Evolutionary conservation across 2,329 filamentous ascomycete genomes (phyloP).

Genomic region (Aspergillus eucalypticola): DNA sequence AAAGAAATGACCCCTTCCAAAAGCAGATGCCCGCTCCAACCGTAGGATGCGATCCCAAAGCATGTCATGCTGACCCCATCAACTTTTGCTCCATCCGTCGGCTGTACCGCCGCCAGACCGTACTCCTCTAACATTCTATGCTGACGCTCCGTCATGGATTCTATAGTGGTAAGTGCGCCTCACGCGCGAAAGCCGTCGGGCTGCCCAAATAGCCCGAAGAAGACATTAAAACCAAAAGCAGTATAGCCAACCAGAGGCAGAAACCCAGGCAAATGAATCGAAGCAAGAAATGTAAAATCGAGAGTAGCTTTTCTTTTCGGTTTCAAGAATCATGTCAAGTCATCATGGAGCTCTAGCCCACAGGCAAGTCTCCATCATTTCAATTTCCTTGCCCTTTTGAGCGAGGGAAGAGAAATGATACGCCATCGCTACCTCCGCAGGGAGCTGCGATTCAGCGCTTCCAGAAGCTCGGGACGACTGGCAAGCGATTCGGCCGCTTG

Average conservation of each 20-base stretch:
- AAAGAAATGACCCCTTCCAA: slow-evolving; percentile 4
- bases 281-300: slow-evolving; percentile 11
- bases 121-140: slow-evolving; percentile 26
- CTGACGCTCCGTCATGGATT: slow-evolving; percentile 21
- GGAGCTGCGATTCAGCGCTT: slow-evolving; percentile 80
- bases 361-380: background rate
- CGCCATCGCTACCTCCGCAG: slow-evolving; percentile 53
- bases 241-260: slow-evolving; percentile 19
- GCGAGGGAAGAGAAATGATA: background rate
- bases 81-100: slow-evolving; percentile 22
- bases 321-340: slow-evolving; percentile 25
- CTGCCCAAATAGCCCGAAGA: slow-evolving; percentile 19
- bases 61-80: slow-evolving; percentile 18
- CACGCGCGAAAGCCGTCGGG: slow-evolving; percentile 23
- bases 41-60: slow-evolving; percentile 12
- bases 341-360: slow-evolving; percentile 19
- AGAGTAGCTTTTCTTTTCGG: slow-evolving; percentile 14
- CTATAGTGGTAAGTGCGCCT: slow-evolving; percentile 24
- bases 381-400: background rate
- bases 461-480: slow-evolving; percentile 79
- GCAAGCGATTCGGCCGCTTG: slow-evolving; percentile 78
- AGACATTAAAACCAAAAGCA: slow-evolving; percentile 22
- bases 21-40: slow-evolving; percentile 8
- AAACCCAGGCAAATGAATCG: slow-evolving; percentile 10
- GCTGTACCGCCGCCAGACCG: slow-evolving; percentile 17